These are phyloP conservation scores for Colletotrichum sp. DNA, from an alignment of 2,329 filamentous ascomycete genomes.

Conservation along the genomic window DNA sequence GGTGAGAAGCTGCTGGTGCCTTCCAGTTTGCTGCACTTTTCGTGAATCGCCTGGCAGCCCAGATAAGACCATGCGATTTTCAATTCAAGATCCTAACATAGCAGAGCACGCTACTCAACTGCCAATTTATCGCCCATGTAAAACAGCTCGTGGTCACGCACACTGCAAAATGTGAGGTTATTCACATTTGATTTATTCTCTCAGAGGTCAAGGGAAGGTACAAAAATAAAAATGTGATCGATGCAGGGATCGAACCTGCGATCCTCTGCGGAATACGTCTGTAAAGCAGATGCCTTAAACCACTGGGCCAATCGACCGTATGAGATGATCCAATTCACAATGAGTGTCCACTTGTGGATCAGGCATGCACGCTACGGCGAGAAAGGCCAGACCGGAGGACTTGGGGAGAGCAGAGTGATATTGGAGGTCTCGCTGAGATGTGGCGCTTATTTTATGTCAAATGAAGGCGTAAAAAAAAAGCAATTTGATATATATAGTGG, in stretches of 20 bases:
- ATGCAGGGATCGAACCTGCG: conserved; percentile 50
- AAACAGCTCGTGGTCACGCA: background rate
- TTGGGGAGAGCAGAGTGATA: background rate
- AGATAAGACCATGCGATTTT: background rate
- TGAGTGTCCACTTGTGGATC: background rate
- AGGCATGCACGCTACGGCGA: background rate
- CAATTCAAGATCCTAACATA: background rate
- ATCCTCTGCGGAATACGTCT: conserved; percentile 37
- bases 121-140: background rate
- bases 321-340: background rate
- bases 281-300: conserved; percentile 45
- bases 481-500: too few relatives aligned
- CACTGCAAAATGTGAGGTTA: background rate
- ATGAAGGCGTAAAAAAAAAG: background rate
- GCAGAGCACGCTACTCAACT: background rate
- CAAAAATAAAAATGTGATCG: conserved; percentile 32
- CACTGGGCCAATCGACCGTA: conserved; percentile 42
- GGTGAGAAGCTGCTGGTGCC: background rate
- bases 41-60: background rate
- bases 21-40: background rate
- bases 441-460: background rate
- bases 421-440: background rate
- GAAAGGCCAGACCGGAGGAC: background rate
- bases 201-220: background rate
- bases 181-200: background rate